Evolutionary conservation across 169 alveolate species (phyloP).

Genomic region (Sarcocystis neurona): DNA sequence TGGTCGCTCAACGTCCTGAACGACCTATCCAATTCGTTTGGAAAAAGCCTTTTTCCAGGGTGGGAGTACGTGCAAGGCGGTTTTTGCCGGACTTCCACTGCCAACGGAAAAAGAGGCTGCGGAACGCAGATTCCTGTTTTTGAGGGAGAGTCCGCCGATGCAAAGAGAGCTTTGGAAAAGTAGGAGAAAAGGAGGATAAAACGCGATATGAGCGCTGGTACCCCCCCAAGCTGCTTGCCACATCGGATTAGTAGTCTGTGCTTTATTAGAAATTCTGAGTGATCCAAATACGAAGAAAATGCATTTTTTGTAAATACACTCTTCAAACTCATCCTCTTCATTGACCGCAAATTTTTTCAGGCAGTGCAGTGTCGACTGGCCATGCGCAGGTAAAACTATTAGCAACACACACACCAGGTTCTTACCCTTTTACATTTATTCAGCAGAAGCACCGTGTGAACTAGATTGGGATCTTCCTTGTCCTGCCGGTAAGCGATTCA

Average conservation of each 20-base stretch:
- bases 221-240: too few species aligned
- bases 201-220: too few species aligned
- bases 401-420: background rate
- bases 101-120: background rate
- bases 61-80: constrained; percentile 10
- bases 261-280: background rate
- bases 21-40: background rate
- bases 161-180: constrained; percentile 1
- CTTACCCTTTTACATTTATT: background rate
- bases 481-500: constrained; percentile 14
- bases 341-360: too few species aligned
- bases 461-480: constrained; percentile 49
- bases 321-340: too few species aligned
- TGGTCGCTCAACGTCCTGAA: background rate
- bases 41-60: background rate
- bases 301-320: too few species aligned
- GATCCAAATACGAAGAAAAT: too few species aligned
- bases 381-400: background rate
- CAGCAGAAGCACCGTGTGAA: constrained; percentile 46
- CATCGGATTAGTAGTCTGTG: background rate
- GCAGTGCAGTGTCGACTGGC: constrained; percentile 27
- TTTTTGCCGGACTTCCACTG: constrained; percentile 7
- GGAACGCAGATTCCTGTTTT: background rate
- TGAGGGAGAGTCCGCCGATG: background rate
- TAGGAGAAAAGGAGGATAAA: too few species aligned